Conservation (phyloP, 2,329 filamentous ascomycete species). For the Fusarium virguliforme region DNA sequence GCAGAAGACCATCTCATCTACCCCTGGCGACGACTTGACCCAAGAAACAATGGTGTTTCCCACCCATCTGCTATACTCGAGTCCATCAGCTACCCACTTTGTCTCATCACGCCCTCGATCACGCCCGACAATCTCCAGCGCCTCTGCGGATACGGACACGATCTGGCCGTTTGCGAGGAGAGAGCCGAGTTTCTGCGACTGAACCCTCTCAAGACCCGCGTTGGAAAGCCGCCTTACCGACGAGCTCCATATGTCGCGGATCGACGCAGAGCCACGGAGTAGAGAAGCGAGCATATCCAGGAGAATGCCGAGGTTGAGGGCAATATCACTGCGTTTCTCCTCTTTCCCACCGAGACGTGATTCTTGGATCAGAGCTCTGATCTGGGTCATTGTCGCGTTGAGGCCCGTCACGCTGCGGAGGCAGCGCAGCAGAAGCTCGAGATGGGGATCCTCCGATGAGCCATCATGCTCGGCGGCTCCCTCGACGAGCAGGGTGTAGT, state of each 20-base stretch:
- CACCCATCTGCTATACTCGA: constrained; percentile 80
- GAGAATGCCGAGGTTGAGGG: constrained; percentile 62
- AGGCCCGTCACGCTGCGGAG: constrained; percentile 83
- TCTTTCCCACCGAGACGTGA: constrained; percentile 59
- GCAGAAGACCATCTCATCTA: constrained; percentile 60
- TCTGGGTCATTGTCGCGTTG: constrained; percentile 80
- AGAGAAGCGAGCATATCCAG: constrained; percentile 63
- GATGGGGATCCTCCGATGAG: constrained; percentile 26
- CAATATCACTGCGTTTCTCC: constrained; percentile 59
- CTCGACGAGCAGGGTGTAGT: constrained; percentile 78
- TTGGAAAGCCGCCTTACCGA: constrained; percentile 49
- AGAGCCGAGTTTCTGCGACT: constrained; percentile 59
- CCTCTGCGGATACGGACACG: constrained; percentile 69
- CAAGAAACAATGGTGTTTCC: constrained; percentile 73
- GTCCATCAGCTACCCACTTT: constrained; percentile 77
- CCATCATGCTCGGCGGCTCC: constrained; percentile 50
- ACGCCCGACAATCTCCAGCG: constrained; percentile 65
- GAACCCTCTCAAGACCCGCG: constrained; percentile 51
- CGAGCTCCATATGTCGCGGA: constrained; percentile 59
- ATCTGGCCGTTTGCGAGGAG: constrained; percentile 67
- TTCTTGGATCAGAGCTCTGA: constrained; percentile 74
- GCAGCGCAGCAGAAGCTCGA: constrained; percentile 72
- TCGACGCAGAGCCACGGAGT: constrained; percentile 57
- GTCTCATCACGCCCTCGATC: constrained; percentile 49
- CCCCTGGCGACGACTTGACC: constrained; percentile 54